Base-by-base conservation (phyloP, 1,284 basidiomycete species). In the Taiwanofungus camphoratus region DNA sequence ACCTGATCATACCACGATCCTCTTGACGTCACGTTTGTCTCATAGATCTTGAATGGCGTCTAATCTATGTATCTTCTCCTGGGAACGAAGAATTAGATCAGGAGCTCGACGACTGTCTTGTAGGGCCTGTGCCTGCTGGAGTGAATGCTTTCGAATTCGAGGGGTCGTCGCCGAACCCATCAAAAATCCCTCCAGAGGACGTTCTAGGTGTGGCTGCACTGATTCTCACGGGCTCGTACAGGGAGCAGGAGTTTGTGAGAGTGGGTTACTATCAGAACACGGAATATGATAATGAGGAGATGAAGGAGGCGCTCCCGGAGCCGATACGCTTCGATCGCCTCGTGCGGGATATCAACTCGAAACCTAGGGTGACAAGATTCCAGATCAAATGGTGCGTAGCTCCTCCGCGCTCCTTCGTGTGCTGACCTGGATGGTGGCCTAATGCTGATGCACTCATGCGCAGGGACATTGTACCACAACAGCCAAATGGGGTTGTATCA, bases 251-350 rank as follows among this genome's bases (percentile, higher is more conserved):
- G 64, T 99, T 99, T 64, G 95, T 99, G 29, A 82, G 95, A 31
- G 94, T 99, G 16, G 95, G 96, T 4, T 99, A 99, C 67, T 99
- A 99, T 64, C 96, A 99, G 66, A 96, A 98, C 63, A 98, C 94
- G 37, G 94, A 97, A 62, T 98, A 98, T 63, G 93, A 97, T 63
- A 87, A 87, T 52, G 89, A 94, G 50, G 90, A 91, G 66, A 82
- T 92, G 78, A 87, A 81, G 60, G 76, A 81, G 57, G 76, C 70
- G 13, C 84, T 84, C 12, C 88, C 87, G 8, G 57, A 68, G 26
- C 72, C 74, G 39, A 87, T 92, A 41, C 66, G 77, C 54, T 89
- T 92, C 60, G 86, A 92, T 32, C 73, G 82, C 44, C 68, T 99
- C 21, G 77, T 87, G 52, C 76, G 95, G 54, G 92, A 95, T 60